Conservation (phyloP, 805 yeast genomes). For the Millerozyma miso region DNA sequence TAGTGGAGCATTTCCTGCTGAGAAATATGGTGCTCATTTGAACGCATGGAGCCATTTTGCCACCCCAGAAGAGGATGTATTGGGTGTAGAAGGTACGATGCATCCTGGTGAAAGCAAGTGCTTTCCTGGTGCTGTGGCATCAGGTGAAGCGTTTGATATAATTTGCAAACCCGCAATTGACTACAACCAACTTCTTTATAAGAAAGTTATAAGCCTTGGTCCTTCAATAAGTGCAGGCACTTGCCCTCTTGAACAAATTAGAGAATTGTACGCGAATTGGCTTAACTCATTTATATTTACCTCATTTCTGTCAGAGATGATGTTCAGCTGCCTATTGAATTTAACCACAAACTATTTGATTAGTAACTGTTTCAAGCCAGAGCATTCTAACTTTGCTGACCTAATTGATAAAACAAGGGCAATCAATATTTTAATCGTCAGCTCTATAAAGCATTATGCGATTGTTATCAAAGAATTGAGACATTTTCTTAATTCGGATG, state of each 20-base stretch:
- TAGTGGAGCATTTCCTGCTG: slow-evolving; percentile 1
- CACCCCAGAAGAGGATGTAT: neutral
- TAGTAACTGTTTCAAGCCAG: slow-evolving; percentile 16
- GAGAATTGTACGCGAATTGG: slow-evolving; percentile 30
- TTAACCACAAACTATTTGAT: slow-evolving; percentile 36
- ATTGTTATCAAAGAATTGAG: slow-evolving; percentile 32
- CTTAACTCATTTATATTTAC: slow-evolving; percentile 25
- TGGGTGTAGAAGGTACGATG: neutral
- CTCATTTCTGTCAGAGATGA: slow-evolving; percentile 18
- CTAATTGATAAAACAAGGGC: slow-evolving; percentile 11
- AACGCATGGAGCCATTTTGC: neutral
- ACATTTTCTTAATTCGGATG: slow-evolving; percentile 21
- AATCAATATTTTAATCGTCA: slow-evolving; percentile 25
- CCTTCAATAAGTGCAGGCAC: slow-evolving; percentile 20
- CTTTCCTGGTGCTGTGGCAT: slow-evolving; percentile 7
- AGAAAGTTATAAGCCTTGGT: slow-evolving; percentile 7
- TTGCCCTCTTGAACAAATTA: slow-evolving; percentile 23
- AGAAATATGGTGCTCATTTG: neutral
- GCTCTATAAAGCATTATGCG: slow-evolving; percentile 34
- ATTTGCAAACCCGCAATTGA: slow-evolving; percentile 2
- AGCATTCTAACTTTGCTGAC: slow-evolving; percentile 8
- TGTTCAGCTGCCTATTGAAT: slow-evolving; percentile 36
- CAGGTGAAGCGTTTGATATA: slow-evolving; percentile 1
- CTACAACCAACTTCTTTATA: slow-evolving; percentile 4
- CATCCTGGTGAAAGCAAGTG: neutral